Conservation (phyloP, 1,284 basidiomycete species). For the Austropuccinia psidii region DNA sequence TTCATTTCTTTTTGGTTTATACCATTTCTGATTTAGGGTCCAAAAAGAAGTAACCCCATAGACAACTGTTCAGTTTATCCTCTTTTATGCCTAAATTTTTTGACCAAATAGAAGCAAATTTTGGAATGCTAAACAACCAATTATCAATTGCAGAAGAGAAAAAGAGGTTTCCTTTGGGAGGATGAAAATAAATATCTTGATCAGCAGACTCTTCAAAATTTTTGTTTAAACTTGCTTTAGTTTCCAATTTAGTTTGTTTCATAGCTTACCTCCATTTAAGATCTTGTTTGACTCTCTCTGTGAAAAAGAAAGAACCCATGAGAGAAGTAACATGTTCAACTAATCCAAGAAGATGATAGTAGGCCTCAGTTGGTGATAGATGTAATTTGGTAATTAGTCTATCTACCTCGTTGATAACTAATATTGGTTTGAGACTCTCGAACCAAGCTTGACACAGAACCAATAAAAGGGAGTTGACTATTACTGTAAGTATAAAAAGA, state of each 20-base stretch:
- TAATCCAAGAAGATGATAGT: conserved; percentile 83
- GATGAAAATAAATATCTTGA: conserved; percentile 95
- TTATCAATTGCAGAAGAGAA: conserved; percentile 95
- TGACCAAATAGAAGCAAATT: conserved; percentile 88
- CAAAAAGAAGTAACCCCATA: conserved; percentile 97
- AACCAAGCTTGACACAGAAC: conserved; percentile 93
- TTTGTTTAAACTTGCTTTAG: conserved; percentile 50
- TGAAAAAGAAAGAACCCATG: conserved; percentile 91
- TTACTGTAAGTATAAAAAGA: conserved; percentile 52
- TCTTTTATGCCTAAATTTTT: conserved; percentile 88
- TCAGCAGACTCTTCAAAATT: conserved; percentile 86
- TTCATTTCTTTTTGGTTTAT: conserved; percentile 75
- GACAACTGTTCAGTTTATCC: conserved; percentile 69
- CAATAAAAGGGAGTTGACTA: conserved; percentile 47
- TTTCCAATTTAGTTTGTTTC: conserved; percentile 61
- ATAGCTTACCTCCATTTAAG: conserved; percentile 84
- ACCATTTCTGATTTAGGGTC: conserved; percentile 94
- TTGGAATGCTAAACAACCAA: conserved; percentile 92
- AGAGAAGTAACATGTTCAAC: conserved; percentile 98
- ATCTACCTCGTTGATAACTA: conserved; percentile 97
- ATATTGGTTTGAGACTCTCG: conserved; percentile 77
- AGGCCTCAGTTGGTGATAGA: conserved; percentile 81
- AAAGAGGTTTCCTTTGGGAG: conserved; percentile 88
- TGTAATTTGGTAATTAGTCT: conserved; percentile 89
- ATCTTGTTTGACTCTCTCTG: conserved; percentile 96